Conservation (phyloP, 495 filamentous ascomycete genomes). For the Acidomyces sp. region DNA sequence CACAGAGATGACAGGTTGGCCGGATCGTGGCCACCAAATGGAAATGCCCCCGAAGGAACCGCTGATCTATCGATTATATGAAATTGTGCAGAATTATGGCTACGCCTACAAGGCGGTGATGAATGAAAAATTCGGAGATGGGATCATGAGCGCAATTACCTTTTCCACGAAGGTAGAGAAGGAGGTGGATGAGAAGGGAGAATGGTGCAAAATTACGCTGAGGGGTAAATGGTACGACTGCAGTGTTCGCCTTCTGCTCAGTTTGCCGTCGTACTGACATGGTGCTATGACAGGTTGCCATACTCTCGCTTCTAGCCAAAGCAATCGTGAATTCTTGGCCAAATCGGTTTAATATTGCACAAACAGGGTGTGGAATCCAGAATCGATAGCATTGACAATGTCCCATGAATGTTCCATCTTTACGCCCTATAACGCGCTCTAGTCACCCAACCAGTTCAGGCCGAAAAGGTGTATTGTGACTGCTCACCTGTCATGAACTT, state of each 20-base stretch:
- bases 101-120: constrained; percentile 92
- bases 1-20: constrained; percentile 54
- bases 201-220: constrained; percentile 83
- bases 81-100: constrained; percentile 97
- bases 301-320: constrained; percentile 32
- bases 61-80: constrained; percentile 84
- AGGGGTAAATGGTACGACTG: constrained; percentile 79
- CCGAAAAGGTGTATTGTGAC: no score
- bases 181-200: constrained; percentile 75
- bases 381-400: no score
- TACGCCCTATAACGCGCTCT: no score
- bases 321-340: neutral
- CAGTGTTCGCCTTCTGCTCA: neutral
- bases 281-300: constrained; percentile 22
- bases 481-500: no score
- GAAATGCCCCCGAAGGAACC: constrained; percentile 95
- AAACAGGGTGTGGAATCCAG: neutral
- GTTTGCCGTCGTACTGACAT: neutral
- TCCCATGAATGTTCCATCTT: no score
- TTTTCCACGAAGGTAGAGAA: constrained; percentile 93
- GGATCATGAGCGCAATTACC: constrained; percentile 94
- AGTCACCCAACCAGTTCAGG: no score
- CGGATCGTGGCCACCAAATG: constrained; percentile 64
- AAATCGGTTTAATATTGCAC: constrained; percentile 6
- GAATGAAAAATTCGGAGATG: constrained; percentile 98